Base-by-base conservation (phyloP, 176 grass and related monocot genomes). In the Leersia perrieri region DNA sequence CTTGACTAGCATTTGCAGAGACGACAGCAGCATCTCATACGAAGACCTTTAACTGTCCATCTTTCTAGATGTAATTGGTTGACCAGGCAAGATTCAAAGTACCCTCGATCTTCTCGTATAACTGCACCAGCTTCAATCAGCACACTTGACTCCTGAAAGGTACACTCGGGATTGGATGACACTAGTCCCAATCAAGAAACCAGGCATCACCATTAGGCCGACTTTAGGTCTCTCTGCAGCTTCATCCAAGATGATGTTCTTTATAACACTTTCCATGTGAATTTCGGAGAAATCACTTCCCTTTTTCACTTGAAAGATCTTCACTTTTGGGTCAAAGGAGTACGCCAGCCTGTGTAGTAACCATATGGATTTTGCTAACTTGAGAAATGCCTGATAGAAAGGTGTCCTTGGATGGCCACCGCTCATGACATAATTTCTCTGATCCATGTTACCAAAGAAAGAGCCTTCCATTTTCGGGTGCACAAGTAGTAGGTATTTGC, bases 181-280 rank as follows among this genome's bases (percentile, higher is more conserved):
- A 72, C 66, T 97, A 16, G 41, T 84, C 51, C 88, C 85, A 32
- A 90, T 92, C 60, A 90, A 80, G 86, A 97, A 97, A 75, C 92
- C 94, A 82, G 92, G 94, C 94, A 97, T 94, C 85, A 94, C 85
- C 94, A 97, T 92, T 63, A 97, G 81, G 79, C 92, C 90, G 72
- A 94, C 90, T 80, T 87, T 88, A 86, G 86, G 95, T 38, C 80
- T 90, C 69, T 88, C 44, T 18, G 68, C 76, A 77, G 66, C 79
- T 72, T 97, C 87, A 14, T 79, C 82, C 28, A 85, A 35, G 73
- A 92, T 74, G n/a, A 89, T 82, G 41, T 94, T 79, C 78, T 97
- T 94, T 14, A 94, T 70, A 27, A 91, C 84, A 57, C 90, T 94
- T 70, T 93, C 90, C 96, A 98, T 98, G 71, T 98, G 94, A 70